Percentiles rank a stretch among this genome's conserved stretches.
These are phyloP conservation scores for Kwoniella newhampshirensis DNA, from an alignment of 768 basidiomycete species.

Conservation along the genomic window DNA sequence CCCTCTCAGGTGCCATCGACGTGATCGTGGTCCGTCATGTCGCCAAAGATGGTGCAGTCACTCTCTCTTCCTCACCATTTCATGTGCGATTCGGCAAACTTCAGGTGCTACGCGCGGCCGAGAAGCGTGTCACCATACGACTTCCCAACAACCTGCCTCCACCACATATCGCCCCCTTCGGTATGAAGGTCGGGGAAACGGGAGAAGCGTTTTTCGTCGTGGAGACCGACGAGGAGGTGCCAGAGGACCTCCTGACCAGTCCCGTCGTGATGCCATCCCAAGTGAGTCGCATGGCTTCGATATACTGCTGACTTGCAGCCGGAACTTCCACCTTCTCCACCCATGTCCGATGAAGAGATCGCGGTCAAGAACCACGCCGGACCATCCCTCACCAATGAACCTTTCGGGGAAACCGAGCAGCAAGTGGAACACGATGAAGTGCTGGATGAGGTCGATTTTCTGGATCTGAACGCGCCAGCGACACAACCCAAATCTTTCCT, in stretches of 20 bases:
- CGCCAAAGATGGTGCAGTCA: slow-evolving; percentile 55
- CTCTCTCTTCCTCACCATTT: slow-evolving; percentile 84
- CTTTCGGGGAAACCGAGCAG: slow-evolving; percentile 46
- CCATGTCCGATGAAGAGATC: slow-evolving; percentile 5
- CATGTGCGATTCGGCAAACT: slow-evolving; percentile 98
- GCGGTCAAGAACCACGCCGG: not conserved
- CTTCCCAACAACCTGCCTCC: slow-evolving; percentile 60
- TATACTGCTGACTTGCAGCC: slow-evolving; percentile 1
- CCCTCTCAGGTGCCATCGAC: slow-evolving; percentile 97
- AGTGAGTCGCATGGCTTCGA: slow-evolving; percentile 23
- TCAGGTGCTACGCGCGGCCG: slow-evolving; percentile 86
- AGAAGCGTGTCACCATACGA: slow-evolving; percentile 89
- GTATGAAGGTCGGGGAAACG: slow-evolving; percentile 98
- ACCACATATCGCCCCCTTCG: slow-evolving; percentile 67
- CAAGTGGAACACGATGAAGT: slow-evolving; percentile 18
- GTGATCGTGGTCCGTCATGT: slow-evolving; percentile 88
- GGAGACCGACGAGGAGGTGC: slow-evolving; percentile 92
- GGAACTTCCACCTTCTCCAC: slow-evolving; percentile 8
- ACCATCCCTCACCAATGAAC: slow-evolving; percentile 39
- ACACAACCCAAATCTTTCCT: slow-evolving; percentile 4
- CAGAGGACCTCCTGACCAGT: slow-evolving; percentile 87
- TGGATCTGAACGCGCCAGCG: slow-evolving; percentile 69
- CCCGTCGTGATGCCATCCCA: slow-evolving; percentile 64
- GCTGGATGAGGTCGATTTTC: slow-evolving; percentile 62
- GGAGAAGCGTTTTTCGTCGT: slow-evolving; percentile 99